Evolutionary conservation across 306 rosid species (phyloP).

Genomic region (Cucumis melo): DNA sequence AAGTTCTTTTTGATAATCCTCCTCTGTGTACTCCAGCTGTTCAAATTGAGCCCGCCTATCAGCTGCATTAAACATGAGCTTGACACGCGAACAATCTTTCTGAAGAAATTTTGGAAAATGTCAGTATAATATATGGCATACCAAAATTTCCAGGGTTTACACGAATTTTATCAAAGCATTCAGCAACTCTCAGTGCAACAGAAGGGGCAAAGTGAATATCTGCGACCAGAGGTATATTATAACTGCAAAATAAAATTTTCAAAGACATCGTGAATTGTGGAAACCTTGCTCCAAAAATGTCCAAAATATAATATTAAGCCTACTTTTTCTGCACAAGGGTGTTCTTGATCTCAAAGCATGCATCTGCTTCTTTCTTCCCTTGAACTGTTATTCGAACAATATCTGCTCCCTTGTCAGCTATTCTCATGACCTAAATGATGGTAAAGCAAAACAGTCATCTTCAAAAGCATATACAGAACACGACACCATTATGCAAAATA

Average conservation of each 20-base stretch:
- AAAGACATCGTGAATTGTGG: not conserved
- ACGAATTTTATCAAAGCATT: conserved; percentile 15
- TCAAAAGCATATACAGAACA: not conserved
- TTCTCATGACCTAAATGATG: conserved; percentile 65
- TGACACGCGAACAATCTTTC: conserved; percentile 11
- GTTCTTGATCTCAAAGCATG: conserved; percentile 85
- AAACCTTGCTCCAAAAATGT: not conserved
- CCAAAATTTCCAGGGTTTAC: conserved; percentile 40
- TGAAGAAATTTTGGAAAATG: not conserved
- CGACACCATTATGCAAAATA: not conserved
- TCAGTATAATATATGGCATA: conserved; percentile 15
- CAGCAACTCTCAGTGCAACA: conserved; percentile 13
- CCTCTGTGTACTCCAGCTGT: conserved; percentile 73
- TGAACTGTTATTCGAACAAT: conserved; percentile 91
- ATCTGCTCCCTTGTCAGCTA: conserved; percentile 91
- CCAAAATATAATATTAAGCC: conserved; percentile 14
- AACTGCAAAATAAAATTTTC: conserved; percentile 46
- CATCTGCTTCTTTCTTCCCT: conserved; percentile 97
- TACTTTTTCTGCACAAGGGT: conserved; percentile 91
- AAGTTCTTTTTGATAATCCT: conserved; percentile 89
- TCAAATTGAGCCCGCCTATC: conserved; percentile 98
- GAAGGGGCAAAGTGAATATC: conserved; percentile 17
- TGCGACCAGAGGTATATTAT: conserved; percentile 16
- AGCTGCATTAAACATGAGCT: conserved; percentile 40
- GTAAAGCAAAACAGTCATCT: conserved; percentile 8